These are phyloP conservation scores for Fusarium clavum DNA, from an alignment of 2,329 filamentous ascomycete genomes.

Conservation along the genomic window DNA sequence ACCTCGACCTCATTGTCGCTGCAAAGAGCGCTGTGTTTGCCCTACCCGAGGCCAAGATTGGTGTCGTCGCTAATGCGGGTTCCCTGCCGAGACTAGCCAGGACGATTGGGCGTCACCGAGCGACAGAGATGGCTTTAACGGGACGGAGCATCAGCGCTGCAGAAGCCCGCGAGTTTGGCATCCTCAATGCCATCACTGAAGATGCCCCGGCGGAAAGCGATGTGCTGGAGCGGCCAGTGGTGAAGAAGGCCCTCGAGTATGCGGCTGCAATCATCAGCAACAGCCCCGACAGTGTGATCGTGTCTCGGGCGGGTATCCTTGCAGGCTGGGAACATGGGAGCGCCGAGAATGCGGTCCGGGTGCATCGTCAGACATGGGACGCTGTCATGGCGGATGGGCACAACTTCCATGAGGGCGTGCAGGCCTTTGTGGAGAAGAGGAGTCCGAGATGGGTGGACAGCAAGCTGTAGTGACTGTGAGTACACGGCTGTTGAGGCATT, in stretches of 20 bases:
- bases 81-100: constrained; percentile 74
- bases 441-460: constrained; percentile 72
- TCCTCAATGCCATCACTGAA: constrained; percentile 73
- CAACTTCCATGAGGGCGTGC: constrained; percentile 77
- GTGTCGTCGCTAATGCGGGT: constrained; percentile 77
- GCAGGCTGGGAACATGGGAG: constrained; percentile 75
- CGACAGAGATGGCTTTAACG: constrained; percentile 74
- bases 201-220: constrained; percentile 47
- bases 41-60: constrained; percentile 77
- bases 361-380: constrained; percentile 64
- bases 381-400: constrained; percentile 69
- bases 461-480: constrained; percentile 56
- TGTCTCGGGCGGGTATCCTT: constrained; percentile 74
- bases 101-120: constrained; percentile 74
- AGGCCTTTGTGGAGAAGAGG: constrained; percentile 78
- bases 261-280: constrained; percentile 71
- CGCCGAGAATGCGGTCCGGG: constrained; percentile 68
- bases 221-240: constrained; percentile 53
- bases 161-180: constrained; percentile 71
- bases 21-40: constrained; percentile 69
- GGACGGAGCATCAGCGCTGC: constrained; percentile 67
- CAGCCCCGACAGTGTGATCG: constrained; percentile 78
- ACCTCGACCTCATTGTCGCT: constrained; percentile 78
- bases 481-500: constrained; percentile 22
- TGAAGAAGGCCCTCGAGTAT: constrained; percentile 67